phyloP scores from a whole-genome alignment of 208 protist species.

The Acanthamoeba rhysodes region DNA sequence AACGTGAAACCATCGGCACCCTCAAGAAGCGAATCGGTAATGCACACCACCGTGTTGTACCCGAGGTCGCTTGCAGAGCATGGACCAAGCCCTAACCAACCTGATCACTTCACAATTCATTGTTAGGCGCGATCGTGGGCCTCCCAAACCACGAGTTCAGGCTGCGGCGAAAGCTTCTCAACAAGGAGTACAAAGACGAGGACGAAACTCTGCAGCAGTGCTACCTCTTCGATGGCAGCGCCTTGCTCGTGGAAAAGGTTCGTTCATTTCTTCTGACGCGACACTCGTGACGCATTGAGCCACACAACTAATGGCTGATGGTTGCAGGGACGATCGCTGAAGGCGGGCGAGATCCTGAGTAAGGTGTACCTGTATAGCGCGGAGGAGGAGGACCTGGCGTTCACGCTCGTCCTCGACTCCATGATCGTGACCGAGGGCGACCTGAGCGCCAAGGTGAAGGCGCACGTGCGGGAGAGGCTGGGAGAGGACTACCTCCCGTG shows the following conservation, averaged over 20 bases:
- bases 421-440: constrained; percentile 32
- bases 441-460: neutral
- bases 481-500: constrained; percentile 1
- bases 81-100: neutral
- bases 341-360: constrained; percentile 54
- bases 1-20: constrained; percentile 42
- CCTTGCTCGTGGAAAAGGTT: constrained; percentile 52
- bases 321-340: constrained; percentile 40
- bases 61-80: neutral
- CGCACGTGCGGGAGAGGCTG: neutral
- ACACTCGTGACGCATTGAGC: no score
- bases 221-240: constrained; percentile 68
- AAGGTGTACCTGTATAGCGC: constrained; percentile 14
- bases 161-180: constrained; percentile 60
- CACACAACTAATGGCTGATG: neutral
- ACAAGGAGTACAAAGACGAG: constrained; percentile 72
- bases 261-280: neutral
- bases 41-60: neutral
- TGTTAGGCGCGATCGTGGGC: neutral
- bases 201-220: constrained; percentile 8
- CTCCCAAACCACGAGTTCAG: constrained; percentile 48
- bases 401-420: neutral
- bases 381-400: neutral
- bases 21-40: constrained; percentile 42
- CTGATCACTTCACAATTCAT: neutral